phyloP scores from a whole-genome alignment of 306 rosid species.

The Medicago truncatula region DNA sequence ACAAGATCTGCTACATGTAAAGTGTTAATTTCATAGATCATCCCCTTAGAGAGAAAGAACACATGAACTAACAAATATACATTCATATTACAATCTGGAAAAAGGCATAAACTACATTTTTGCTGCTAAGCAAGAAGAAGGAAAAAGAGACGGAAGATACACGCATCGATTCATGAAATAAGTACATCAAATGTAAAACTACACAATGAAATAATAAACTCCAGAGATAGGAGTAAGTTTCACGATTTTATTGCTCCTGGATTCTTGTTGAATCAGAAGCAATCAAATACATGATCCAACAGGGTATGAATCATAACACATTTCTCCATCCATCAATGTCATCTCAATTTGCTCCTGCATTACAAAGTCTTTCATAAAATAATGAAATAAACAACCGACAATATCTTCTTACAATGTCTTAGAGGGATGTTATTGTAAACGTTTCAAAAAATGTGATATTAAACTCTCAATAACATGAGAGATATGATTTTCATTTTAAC shows the following conservation, averaged over 20 bases:
- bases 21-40: no score
- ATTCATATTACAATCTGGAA: no score
- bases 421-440: no score
- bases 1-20: background rate
- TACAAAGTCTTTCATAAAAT: constrained; percentile 33
- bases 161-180: no score
- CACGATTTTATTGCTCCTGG: constrained; percentile 20
- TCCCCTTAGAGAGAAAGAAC: no score
- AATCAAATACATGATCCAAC: constrained; percentile 73
- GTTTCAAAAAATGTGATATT: no score
- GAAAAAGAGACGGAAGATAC: no score
- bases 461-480: no score
- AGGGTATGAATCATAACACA: constrained; percentile 62
- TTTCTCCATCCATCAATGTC: constrained; percentile 59
- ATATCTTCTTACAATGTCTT: background rate
- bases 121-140: no score
- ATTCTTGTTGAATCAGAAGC: constrained; percentile 32
- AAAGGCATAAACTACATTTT: no score
- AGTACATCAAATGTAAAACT: constrained; percentile 45
- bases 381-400: background rate
- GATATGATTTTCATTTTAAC: no score
- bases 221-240: constrained; percentile 10
- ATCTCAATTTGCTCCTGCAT: constrained; percentile 72
- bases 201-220: constrained; percentile 34
- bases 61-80: no score